Percentiles rank a stretch among this genome's conserved stretches.
phyloP scores from a whole-genome alignment of 23 red algal species.

The Cyanidioschyzon merolae region DNA sequence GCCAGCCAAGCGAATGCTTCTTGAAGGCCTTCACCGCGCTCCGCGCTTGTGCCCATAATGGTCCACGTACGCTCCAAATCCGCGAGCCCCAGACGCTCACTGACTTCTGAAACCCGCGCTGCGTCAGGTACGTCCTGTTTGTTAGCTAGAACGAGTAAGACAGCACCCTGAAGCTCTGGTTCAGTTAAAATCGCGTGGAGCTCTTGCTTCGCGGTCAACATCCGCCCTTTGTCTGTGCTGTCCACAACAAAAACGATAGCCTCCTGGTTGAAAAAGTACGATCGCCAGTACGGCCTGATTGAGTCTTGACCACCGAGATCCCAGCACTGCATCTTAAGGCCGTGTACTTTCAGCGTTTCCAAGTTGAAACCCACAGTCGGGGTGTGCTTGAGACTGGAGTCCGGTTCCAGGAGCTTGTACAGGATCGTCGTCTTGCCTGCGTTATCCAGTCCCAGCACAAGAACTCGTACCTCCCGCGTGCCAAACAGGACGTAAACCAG shows the following conservation, averaged over 20 bases:
- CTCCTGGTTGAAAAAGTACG: slow-evolving; percentile 93
- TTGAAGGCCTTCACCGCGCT: slow-evolving; percentile 63
- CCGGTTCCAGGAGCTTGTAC: slow-evolving; percentile 57
- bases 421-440: slow-evolving; percentile 93
- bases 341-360: slow-evolving; percentile 61
- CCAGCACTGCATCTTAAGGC: slow-evolving; percentile 94
- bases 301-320: slow-evolving; percentile 92
- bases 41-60: slow-evolving; percentile 75
- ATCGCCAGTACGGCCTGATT: slow-evolving; percentile 73
- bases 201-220: slow-evolving; percentile 70
- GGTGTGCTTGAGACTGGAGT: slow-evolving; percentile 21
- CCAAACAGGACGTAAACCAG: slow-evolving; percentile 81
- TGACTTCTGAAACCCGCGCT: slow-evolving; percentile 49
- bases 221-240: slow-evolving; percentile 68
- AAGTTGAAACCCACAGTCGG: background rate
- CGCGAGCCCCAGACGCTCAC: slow-evolving; percentile 53
- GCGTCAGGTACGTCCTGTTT: slow-evolving; percentile 89
- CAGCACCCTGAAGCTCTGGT: slow-evolving; percentile 61
- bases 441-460: slow-evolving; percentile 92
- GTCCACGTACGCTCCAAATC: slow-evolving; percentile 95
- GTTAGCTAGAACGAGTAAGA: slow-evolving; percentile 91
- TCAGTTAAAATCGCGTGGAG: slow-evolving; percentile 57
- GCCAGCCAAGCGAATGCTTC: slow-evolving; percentile 94
- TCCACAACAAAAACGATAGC: slow-evolving; percentile 96
- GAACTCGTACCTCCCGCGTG: slow-evolving; percentile 75